These are phyloP conservation scores for Cladosporium cucumerinum DNA, from an alignment of 2,329 filamentous ascomycete species.

Conservation along the genomic window DNA sequence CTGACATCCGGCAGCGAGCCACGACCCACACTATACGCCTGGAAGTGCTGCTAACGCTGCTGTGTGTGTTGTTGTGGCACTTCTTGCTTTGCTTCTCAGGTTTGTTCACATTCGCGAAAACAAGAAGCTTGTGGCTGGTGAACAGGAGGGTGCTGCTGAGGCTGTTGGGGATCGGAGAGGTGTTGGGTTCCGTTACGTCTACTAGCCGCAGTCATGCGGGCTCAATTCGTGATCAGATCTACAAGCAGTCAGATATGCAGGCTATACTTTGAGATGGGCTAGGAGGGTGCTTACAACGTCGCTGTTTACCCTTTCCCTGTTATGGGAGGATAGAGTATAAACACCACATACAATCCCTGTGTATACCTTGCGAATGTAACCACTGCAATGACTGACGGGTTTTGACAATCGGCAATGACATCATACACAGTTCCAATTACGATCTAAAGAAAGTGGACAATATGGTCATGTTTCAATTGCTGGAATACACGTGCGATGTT, in stretches of 20 bases:
- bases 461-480: neutral
- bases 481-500: neutral
- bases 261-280: neutral
- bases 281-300: neutral
- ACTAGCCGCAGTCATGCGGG: neutral
- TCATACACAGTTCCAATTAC: neutral
- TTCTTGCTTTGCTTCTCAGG: conserved; percentile 36
- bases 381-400: neutral
- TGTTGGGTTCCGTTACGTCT: conserved; percentile 21
- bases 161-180: conserved; percentile 8
- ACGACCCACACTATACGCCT: conserved; percentile 38
- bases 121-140: conserved; percentile 27
- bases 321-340: neutral
- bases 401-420: neutral
- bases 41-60: conserved; percentile 37
- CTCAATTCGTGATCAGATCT: neutral
- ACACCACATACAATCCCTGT: neutral
- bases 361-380: too few relatives aligned
- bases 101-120: conserved; percentile 37
- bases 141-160: conserved; percentile 21
- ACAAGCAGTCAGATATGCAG: neutral
- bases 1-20: conserved; percentile 30
- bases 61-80: conserved; percentile 36
- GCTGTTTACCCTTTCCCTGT: neutral
- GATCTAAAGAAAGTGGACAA: neutral